Evolutionary conservation across 768 basidiomycete species (phyloP), one percentile per base, ranked within the genome.

Genomic region (Pulveroboletus sp.): DNA sequence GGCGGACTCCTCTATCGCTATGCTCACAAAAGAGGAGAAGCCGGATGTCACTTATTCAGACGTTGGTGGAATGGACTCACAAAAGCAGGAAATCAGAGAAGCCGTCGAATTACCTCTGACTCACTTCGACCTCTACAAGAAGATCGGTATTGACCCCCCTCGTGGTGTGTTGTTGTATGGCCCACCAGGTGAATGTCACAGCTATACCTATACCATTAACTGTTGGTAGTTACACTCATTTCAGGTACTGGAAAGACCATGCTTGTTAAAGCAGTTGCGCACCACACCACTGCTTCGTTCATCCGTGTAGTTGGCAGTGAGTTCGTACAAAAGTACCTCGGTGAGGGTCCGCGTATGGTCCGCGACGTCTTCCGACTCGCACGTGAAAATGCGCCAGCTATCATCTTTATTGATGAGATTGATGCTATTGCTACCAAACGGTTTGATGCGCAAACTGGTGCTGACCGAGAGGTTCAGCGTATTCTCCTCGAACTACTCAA

Each of bases 401-500:
- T 99, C 66, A 98, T 99, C 70, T 99, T 99, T 75, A 98, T 99
- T 64, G 96, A 98, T 69, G 95, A 94, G 63, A 89, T 94, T 59
- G 96, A 99, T 58, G 95, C 96, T 17, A 99, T 99, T 67, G 96
- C 96, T 3, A 98, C 96, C 33, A 99, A 99, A 71, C 93, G 95
- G 65, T 99, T 99, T 70, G 96, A 98, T 64, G 96, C 96, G 6
- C 96, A 99, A 68, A 98, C 96, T 0, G 96, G 96, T 63, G 96
- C 96, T 9, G 96, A 99, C 72, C 80, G 96, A 52, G 96, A 99
- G 73, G 96, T 99, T 5, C 96, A 99, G 70, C 91, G 96, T 71
- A 98, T 99, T 63, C 69, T 99, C 56, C 82, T 99, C 11, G 96
- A 99, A 69, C 74, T 99, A 49, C 76, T 99, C 52, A 98, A 95